phyloP scores from a whole-genome alignment of 371 early-diverging fungal species.

The Chytridiales sp. region DNA sequence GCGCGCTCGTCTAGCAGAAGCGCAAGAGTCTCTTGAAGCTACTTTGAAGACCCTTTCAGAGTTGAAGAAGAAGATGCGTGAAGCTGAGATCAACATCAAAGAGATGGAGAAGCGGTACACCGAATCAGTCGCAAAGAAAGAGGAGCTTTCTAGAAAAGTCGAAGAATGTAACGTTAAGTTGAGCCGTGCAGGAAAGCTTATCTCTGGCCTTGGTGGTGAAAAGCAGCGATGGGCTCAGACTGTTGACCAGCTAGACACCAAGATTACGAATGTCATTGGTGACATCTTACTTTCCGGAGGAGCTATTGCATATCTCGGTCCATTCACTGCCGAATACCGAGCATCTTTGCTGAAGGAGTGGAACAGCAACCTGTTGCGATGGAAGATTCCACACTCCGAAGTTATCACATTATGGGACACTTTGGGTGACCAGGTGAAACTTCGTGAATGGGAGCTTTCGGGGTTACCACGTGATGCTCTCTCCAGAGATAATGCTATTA shows the following conservation, averaged over 20 bases:
- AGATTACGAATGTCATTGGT: slow-evolving; percentile 54
- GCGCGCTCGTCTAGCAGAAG: slow-evolving; percentile 52
- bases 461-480: slow-evolving; percentile 57
- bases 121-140: slow-evolving; percentile 61
- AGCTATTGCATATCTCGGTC: slow-evolving; percentile 56
- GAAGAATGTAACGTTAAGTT: slow-evolving; percentile 63
- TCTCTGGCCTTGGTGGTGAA: slow-evolving; percentile 56
- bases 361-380: slow-evolving; percentile 42
- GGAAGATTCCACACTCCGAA: slow-evolving; percentile 56
- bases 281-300: slow-evolving; percentile 54
- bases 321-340: slow-evolving; percentile 58
- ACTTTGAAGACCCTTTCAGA: slow-evolving; percentile 55
- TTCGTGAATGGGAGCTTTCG: slow-evolving; percentile 53
- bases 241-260: slow-evolving; percentile 52
- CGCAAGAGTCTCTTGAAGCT: slow-evolving; percentile 55
- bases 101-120: slow-evolving; percentile 62
- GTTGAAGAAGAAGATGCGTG: slow-evolving; percentile 54
- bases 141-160: slow-evolving; percentile 58
- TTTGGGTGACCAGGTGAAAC: slow-evolving; percentile 54
- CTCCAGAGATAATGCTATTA: slow-evolving; percentile 57
- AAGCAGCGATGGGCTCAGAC: slow-evolving; percentile 56
- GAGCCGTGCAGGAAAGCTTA: slow-evolving; percentile 57
- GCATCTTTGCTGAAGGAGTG: slow-evolving; percentile 46
- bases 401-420: slow-evolving; percentile 52
- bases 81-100: slow-evolving; percentile 57